These are phyloP conservation scores for Aureobasidium subglaciale DNA, from an alignment of 2,329 filamentous ascomycete species.

Conservation along the genomic window DNA sequence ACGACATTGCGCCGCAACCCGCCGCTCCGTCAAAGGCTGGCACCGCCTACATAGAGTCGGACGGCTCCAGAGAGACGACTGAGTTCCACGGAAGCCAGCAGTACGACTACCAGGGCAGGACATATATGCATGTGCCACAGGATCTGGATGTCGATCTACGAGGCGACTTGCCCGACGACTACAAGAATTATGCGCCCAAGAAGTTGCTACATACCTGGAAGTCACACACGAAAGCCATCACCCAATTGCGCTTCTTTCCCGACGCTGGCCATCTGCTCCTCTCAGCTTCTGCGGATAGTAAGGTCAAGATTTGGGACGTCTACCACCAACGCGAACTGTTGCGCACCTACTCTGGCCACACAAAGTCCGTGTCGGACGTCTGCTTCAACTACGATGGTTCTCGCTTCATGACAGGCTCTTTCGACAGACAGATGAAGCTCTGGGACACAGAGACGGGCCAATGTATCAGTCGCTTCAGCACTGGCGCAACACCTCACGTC, in stretches of 20 bases:
- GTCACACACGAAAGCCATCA: constrained; percentile 70
- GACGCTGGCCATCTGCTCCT: constrained; percentile 79
- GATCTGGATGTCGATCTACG: constrained; percentile 79
- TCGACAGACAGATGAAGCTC: constrained; percentile 91
- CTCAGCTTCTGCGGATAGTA: constrained; percentile 82
- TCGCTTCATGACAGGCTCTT: constrained; percentile 84
- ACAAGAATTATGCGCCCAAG: constrained; percentile 90
- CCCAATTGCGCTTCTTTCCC: constrained; percentile 84
- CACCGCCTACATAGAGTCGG: constrained; percentile 44
- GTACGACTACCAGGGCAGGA: constrained; percentile 89
- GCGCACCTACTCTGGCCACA: constrained; percentile 85
- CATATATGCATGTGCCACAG: constrained; percentile 95
- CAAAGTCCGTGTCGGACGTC: constrained; percentile 81
- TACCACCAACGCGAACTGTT: constrained; percentile 85
- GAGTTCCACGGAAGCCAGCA: constrained; percentile 78
- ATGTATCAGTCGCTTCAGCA: constrained; percentile 82
- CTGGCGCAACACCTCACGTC: constrained; percentile 91
- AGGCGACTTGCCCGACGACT: constrained; percentile 64
- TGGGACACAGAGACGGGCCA: constrained; percentile 96
- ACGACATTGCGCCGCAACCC: constrained; percentile 56
- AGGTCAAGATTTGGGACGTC: constrained; percentile 89
- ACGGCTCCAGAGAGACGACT: constrained; percentile 60
- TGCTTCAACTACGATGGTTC: constrained; percentile 77
- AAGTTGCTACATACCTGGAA: constrained; percentile 90
- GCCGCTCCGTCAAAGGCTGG: constrained; percentile 52